Evolutionary conservation across 2,329 filamentous ascomycete species (phyloP), one percentile per base, ranked within the genome.

Genomic region (Botrytis medusae): DNA sequence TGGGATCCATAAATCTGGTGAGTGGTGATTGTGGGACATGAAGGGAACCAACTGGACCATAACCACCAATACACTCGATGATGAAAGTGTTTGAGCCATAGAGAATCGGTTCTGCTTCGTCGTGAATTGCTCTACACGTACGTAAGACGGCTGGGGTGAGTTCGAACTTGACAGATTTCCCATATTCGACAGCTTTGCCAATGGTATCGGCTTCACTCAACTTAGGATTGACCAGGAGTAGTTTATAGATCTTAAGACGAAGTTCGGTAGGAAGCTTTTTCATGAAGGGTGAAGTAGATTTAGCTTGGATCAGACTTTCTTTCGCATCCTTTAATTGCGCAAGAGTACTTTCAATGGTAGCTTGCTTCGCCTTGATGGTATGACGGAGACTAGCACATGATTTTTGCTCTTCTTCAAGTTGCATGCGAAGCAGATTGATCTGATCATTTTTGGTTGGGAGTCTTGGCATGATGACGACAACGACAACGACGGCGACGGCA

Each of bases 51-150:
- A 25, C 1, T 22, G 71, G 54, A 42, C 70, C 67, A 64, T 64
- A 64, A 18, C 63, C 70, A 32, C 73, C 65, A n/a, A 74, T 73
- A 5, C 65, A 73, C 34, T 69, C 72, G 4, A 74, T 68, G 5
- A 74, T 37, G 22, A 74, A 74, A 25, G 71, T 74, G 44, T 74
- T 74, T 25, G 42, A 70, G n/a, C 65, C 71, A 9, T 74, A 74
- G 1, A 74, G 67, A 61, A 70, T 63, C 16, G 42, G 34, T 54
- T 59, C 72, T 20, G 73, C 73, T 70, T 74, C 73, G 20, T 25
- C n/a, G 29, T 48, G 60, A 42, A 74, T 73, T n/a, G 44, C 48
- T 57, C 46, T 69, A 25, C 73, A 74, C 4, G 65, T 68, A 25
- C 60, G 25, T 8, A 74, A 64, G 20, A 73, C 65, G 9, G 44